Evolutionary conservation across 2,329 filamentous ascomycete genomes (phyloP), one percentile per base, ranked within the genome.

Genomic region (Ophiocordyceps australis): DNA sequence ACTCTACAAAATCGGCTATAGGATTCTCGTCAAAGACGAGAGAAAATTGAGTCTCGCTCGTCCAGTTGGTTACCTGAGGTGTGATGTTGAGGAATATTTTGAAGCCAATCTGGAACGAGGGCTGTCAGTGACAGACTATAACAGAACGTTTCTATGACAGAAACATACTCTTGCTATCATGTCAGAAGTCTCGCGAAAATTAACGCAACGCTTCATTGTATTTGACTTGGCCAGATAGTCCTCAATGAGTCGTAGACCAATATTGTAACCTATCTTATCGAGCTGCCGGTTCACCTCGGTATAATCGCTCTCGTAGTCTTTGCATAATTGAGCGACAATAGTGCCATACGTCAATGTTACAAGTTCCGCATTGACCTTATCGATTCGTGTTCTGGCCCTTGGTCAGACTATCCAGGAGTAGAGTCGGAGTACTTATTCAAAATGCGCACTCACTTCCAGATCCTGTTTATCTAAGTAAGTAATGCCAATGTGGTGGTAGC

Each of bases 251-350:
- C 89, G 79, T 44, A 95, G 63, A 16, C 89, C 89, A 36, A 98
- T 98, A 44, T 95, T 95, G 57, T 95, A 94, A 28, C 89, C 89
- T 89, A 98, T 98, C 56, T 86, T 91, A 47, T 98, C 89, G 23
- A 98, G 66, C 50, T 98, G 89, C 50, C 86, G 83, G 57, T 98
- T 98, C 47, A 98, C 86, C 49, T 95, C 83, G 26, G 70, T 62
- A 47, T 98, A 98, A 55, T 95, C 82, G 41, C 71, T 74, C 40
- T 94, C 83, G 48, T 86, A 93, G 58, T 98, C 89, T 51, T 86
- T 86, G 59, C 86, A 95, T 37, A 98, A 63, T 50, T 95, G 86
- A 30, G 83, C 80, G 30, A 98, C 89, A 35, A 98, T 91, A 14
- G 89, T 95, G 45, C 89, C 89, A 51, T 98, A 98, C 17, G 89